Base-by-base conservation (phyloP, 2,329 filamentous ascomycete genomes). In the Neonectria faginata region DNA sequence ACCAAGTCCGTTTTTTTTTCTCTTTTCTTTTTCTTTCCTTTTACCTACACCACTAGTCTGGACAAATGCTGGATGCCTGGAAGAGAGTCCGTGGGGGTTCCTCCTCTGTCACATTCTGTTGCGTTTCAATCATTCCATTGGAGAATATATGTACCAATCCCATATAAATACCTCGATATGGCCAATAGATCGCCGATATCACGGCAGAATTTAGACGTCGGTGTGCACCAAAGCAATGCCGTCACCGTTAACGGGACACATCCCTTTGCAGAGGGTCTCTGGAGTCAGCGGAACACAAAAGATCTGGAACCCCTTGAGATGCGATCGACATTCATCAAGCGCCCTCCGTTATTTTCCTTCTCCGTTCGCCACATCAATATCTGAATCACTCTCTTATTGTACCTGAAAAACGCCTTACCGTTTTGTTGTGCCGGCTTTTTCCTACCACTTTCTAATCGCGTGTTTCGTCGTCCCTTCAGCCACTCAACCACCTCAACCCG, bases 181-280 rank as follows among this genome's bases (percentile, higher is more conserved):
- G 9, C 25, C 25, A 51, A 61, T 60, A 25, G 31, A 29, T 27
- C 20, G 14, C 22, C 16, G 42, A 50, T 52, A 52, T 55, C 59
- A 63, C 59, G 50, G 52, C 65, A 62, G 33, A 65, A 65, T 65
- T 44, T 22, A 53, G 70, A 54, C 65, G 62, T 64, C 72, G 72
- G 72, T 74, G 69, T 73, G 71, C 62, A 72, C 36, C 29, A 72
- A 70, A 70, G 59, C 67, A 57, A 25, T 57, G 47, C 33, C n/a
- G 20, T 41, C 42, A 51, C 44, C 39, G 16, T 64, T 71, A 66
- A 65, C 65, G 59, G 42, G 53, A 62, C 27, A 18, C 51, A 65
- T 58, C 39, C 11, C 61, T 57, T n/a, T 36, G 55, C 51, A 47
- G 58, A 71, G 50, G 52, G 65, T 63, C 47, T 58, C 60, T 56